These are phyloP conservation scores for Tulasnella sp. DNA, from an alignment of 768 basidiomycete genomes.

Conservation along the genomic window DNA sequence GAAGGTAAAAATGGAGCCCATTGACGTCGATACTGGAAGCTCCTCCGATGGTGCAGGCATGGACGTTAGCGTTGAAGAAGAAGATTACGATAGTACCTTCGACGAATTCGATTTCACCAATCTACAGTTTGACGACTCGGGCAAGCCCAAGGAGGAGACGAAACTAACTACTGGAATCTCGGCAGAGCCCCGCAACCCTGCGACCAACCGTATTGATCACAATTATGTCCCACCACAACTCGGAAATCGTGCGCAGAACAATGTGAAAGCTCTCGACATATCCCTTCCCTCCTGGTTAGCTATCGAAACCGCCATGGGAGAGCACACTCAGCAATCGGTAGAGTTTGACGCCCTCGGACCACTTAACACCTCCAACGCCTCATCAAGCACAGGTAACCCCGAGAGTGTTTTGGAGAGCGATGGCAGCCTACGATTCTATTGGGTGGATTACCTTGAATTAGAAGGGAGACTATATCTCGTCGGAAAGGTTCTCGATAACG, in stretches of 20 bases:
- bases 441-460: conserved; percentile 89
- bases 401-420: conserved; percentile 65
- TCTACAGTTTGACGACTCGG: conserved; percentile 17
- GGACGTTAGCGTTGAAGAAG: background rate
- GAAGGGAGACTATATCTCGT: conserved; percentile 79
- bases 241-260: conserved; percentile 2
- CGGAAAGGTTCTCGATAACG: conserved; percentile 82
- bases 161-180: conserved; percentile 56
- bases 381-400: conserved; percentile 33
- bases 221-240: conserved; percentile 5
- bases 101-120: conserved; percentile 22
- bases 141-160: conserved; percentile 30
- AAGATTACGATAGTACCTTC: conserved; percentile 20
- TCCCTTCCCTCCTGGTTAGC: conserved; percentile 28
- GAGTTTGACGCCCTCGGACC: conserved; percentile 21
- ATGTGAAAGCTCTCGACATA: conserved; percentile 4
- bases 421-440: conserved; percentile 83
- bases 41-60: conserved; percentile 10
- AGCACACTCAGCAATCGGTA: conserved; percentile 9
- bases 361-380: conserved; percentile 23
- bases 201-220: conserved; percentile 5
- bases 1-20: background rate
- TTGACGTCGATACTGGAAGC: background rate
- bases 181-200: conserved; percentile 59
- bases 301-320: conserved; percentile 48